Evolutionary conservation across 331 rosid species (phyloP).

Genomic region (Spiraea crenata): DNA sequence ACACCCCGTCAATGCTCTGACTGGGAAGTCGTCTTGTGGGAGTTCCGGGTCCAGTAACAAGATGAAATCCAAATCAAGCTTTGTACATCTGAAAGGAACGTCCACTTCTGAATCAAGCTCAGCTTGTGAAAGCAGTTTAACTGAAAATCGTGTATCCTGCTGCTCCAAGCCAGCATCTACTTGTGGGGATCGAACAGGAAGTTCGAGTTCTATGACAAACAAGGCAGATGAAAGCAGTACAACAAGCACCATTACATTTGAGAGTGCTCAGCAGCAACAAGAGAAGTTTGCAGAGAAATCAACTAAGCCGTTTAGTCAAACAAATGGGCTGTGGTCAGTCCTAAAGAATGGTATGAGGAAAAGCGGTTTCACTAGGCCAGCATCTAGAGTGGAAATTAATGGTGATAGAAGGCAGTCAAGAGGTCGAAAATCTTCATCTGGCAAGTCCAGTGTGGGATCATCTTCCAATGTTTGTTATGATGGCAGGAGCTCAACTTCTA

Average conservation of each 20-base stretch:
- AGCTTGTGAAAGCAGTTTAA: conserved; percentile 28
- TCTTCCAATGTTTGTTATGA: conserved; percentile 50
- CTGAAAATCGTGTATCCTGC: conserved; percentile 24
- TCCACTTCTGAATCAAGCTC: conserved; percentile 32
- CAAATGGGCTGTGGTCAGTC: conserved; percentile 38
- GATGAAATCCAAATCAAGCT: conserved; percentile 38
- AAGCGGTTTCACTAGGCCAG: conserved; percentile 37
- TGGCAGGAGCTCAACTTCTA: conserved; percentile 28
- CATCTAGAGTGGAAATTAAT: conserved; percentile 40
- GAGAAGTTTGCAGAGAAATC: conserved; percentile 37
- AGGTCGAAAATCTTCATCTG: conserved; percentile 54
- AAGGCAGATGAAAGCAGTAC: conserved; percentile 35
- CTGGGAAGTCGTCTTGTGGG: conserved; percentile 27
- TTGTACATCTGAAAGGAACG: conserved; percentile 27
- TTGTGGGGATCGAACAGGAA: conserved; percentile 28
- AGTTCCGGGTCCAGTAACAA: conserved; percentile 32
- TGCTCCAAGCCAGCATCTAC: conserved; percentile 24
- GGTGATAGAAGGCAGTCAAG: conserved; percentile 40
- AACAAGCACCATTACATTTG: conserved; percentile 48
- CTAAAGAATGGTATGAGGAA: conserved; percentile 48
- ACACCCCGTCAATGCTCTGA: conserved; percentile 33
- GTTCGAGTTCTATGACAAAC: conserved; percentile 32
- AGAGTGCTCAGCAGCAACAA: conserved; percentile 35
- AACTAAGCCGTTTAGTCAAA: conserved; percentile 32
- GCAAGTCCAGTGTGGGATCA: conserved; percentile 75